These are phyloP conservation scores for Lachnum nothofagi DNA, from an alignment of 2,329 filamentous ascomycete genomes.

Conservation along the genomic window DNA sequence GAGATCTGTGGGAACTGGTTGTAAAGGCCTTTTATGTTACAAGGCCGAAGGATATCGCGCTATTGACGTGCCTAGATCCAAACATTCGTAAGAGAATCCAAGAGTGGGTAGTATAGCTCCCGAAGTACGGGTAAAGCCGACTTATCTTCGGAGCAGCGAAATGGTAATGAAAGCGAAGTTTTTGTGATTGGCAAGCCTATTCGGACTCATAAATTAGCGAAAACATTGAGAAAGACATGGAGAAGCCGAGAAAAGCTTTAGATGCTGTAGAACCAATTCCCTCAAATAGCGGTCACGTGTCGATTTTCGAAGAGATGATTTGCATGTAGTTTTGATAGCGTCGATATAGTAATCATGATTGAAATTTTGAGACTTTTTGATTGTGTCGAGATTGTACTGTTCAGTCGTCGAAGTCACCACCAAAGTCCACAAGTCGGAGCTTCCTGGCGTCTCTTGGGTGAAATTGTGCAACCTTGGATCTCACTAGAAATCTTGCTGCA, in stretches of 20 bases:
- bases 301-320: not conserved
- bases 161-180: not conserved
- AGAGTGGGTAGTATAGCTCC: conserved; percentile 11
- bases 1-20: too few relatives aligned
- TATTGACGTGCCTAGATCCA: not conserved
- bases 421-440: conserved; percentile 59
- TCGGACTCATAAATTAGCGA: too few relatives aligned
- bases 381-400: not conserved
- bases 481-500: conserved; percentile 57
- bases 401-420: conserved; percentile 55
- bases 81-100: conserved; percentile 1
- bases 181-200: not conserved
- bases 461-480: conserved; percentile 62
- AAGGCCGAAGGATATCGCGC: not conserved
- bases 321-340: too few relatives aligned
- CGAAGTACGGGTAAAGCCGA: conserved; percentile 6
- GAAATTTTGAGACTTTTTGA: too few relatives aligned
- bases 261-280: too few relatives aligned
- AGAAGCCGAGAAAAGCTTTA: too few relatives aligned
- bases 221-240: too few relatives aligned
- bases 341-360: too few relatives aligned
- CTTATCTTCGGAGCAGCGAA: conserved; percentile 17
- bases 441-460: conserved; percentile 58
- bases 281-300: too few relatives aligned
- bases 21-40: not conserved